Base-by-base conservation (phyloP, 1,139 yeast species). In the Pichia sp. region DNA sequence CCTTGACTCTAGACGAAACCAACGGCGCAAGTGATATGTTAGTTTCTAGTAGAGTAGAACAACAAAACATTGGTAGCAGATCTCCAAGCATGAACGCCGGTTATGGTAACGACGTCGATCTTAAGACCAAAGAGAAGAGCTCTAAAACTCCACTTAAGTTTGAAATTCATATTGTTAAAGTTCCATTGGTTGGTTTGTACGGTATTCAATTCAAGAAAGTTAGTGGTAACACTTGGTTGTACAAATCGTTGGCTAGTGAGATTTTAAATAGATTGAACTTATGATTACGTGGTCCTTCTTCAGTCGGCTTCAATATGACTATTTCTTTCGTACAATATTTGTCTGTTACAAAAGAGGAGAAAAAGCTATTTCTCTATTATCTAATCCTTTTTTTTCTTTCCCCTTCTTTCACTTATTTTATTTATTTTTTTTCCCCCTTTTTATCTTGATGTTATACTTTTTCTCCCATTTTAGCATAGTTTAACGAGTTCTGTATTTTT, bases 141-240 rank as follows among this genome's bases (percentile, higher is more conserved):
- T 56, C 62, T 1, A 72, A 71, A 56, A 70, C 81, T 30, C 95
- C 95, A 30, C 77, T 93, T 66, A 85, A 87, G 65, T 93, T 93
- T 70, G 98, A 93, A 68, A 88, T 93, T 59, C 92, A 88, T 70
- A 85, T 93, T 61, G 98, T 92, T 49, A 90, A 90, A 69, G 96
- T 93, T 53, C 96, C 97, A 47, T 77, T 93, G 61, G 87, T 92
- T 56, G 90, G 95, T 11, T 76, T 93, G 59, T 90, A 88, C 62
- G 99, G 98, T 70, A 93, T 93, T 53, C 97, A 92, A 70, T 90
- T 93, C 74, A 93, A 92, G 76, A 92, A 92, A 70, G 79, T 92
- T 47, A 79, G 88, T 57, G 99, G 99, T 64, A 90, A 93, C 70
- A 89, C 97, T 2, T 92, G 98, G 98, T 82, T 87, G 72, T 92